Conservation (phyloP, 2,329 filamentous ascomycete species). For the Penicillium sp. region DNA sequence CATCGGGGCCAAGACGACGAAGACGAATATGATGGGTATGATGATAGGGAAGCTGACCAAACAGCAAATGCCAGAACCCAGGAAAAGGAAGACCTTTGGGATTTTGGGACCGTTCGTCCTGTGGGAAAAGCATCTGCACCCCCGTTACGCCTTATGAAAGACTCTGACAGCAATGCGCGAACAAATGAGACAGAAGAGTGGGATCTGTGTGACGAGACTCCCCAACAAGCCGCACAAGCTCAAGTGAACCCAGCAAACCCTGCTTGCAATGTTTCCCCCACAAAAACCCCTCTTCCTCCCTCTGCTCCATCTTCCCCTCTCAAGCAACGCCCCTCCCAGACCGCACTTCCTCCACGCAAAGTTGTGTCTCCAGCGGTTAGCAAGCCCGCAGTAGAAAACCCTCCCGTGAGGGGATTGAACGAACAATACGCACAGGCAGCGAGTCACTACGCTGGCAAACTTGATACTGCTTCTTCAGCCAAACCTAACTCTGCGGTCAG, state of each 20-base stretch:
- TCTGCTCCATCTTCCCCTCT: constrained; percentile 52
- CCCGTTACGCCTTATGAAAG: constrained; percentile 71
- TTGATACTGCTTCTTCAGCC: background rate
- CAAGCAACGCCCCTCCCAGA: constrained; percentile 52
- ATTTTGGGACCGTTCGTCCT: constrained; percentile 92
- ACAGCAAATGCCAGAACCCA: constrained; percentile 47
- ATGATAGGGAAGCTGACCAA: constrained; percentile 51
- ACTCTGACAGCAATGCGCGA: constrained; percentile 75
- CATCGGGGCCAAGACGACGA: constrained; percentile 65
- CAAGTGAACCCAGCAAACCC: constrained; percentile 54
- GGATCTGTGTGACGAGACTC: constrained; percentile 29
- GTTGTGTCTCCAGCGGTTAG: constrained; percentile 44
- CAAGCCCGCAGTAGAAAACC: constrained; percentile 28
- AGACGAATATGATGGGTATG: constrained; percentile 61
- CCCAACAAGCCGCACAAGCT: constrained; percentile 47
- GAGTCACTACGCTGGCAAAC: constrained; percentile 4
- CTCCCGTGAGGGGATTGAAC: constrained; percentile 3
- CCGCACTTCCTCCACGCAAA: constrained; percentile 44
- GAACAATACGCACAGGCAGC: constrained; percentile 12
- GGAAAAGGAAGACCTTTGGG: constrained; percentile 81
- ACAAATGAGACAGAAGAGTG: constrained; percentile 44
- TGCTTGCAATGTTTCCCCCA: constrained; percentile 49
- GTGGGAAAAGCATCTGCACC: constrained; percentile 58
- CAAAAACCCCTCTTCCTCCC: constrained; percentile 56
- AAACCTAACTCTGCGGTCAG: background rate